Evolutionary conservation across 768 basidiomycete genomes (phyloP), one percentile per base, ranked within the genome.

Genomic region (Xerocomellus dryophilus): DNA sequence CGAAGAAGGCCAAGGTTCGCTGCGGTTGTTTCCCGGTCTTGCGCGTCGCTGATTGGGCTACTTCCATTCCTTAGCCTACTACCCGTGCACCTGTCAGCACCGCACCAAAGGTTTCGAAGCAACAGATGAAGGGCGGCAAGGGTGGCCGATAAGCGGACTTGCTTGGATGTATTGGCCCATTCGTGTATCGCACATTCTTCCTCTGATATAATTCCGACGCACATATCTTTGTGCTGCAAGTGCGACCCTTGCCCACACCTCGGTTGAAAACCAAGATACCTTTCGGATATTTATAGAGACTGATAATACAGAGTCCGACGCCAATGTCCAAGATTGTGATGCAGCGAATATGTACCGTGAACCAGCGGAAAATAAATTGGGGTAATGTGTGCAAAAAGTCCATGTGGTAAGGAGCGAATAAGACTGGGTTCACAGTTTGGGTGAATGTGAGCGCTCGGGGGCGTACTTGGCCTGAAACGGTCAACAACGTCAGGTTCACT

Each of bases 111-210:
- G 85, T 95, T 41, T 92, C 92, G 68, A 98, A 95, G 78, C 93
- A 96, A 75, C 88, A 89, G 76, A 93, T 93, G 87, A 95, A 94
- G 82, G 93, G 92, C 69, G 83, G 86, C 66, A 88, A 88, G 77
- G 81, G 82, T 51, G 84, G 85, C 55, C 83, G 87, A 78, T 88
- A 71, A 84, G 59, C 47, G 44, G 34, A 47, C 25, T 49, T 23
- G 57, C 51, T 39, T 32, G 51, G 41, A 47, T 46, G 43, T 34
- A 42, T 42, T 44, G 41, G 31, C 17, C 47, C 34, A 39, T 27
- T 40, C 53, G 50, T 65, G 64, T 71, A 71, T 62, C 56, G 47
- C 71, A 63, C 43, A 41, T 63, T 59, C 58, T 23, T 49, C 52
- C 41, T 27, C 54, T 48, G 55, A 54, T 62, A 61, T 56, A 58